Evolutionary conservation across 2,329 filamentous ascomycete species (phyloP).

Genomic region (Cladophialophora carrionii): DNA sequence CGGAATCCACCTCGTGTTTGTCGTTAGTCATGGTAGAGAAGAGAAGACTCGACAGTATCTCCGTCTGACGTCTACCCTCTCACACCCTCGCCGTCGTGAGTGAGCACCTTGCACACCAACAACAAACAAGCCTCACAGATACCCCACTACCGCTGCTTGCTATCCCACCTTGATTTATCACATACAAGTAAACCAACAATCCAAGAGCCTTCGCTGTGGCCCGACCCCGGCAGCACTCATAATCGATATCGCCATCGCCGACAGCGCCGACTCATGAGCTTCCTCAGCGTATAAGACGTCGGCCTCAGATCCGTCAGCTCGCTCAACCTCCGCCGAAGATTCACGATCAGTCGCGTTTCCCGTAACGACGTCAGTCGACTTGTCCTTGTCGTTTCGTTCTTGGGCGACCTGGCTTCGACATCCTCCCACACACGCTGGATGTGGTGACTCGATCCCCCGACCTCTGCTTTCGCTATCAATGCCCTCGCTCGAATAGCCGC

Average conservation of each 20-base stretch:
- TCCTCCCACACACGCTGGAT: conserved; percentile 1
- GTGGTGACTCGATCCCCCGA: background rate
- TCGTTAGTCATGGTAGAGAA: background rate
- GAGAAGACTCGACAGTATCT: background rate
- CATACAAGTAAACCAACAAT: conserved; percentile 2
- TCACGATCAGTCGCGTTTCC: background rate
- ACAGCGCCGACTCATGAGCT: conserved; percentile 9
- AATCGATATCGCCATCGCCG: conserved; percentile 26
- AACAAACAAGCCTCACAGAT: conserved; percentile 9
- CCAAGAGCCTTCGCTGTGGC: background rate
- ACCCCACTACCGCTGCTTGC: conserved; percentile 17
- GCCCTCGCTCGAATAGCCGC: conserved; percentile 25
- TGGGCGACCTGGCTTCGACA: background rate
- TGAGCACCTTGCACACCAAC: background rate
- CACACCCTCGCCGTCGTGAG: background rate
- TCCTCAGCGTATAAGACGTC: background rate
- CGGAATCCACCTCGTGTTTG: background rate
- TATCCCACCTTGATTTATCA: conserved; percentile 12
- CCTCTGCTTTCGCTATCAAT: conserved; percentile 12
- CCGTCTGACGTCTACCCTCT: background rate
- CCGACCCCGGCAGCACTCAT: too few relatives aligned
- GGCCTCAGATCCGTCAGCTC: conserved; percentile 1
- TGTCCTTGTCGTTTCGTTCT: background rate
- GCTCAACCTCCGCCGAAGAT: conserved; percentile 8
- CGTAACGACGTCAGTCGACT: background rate